phyloP scores from a whole-genome alignment of 2,329 filamentous ascomycete genomes.

The Rhexocercosporidium sp. region DNA sequence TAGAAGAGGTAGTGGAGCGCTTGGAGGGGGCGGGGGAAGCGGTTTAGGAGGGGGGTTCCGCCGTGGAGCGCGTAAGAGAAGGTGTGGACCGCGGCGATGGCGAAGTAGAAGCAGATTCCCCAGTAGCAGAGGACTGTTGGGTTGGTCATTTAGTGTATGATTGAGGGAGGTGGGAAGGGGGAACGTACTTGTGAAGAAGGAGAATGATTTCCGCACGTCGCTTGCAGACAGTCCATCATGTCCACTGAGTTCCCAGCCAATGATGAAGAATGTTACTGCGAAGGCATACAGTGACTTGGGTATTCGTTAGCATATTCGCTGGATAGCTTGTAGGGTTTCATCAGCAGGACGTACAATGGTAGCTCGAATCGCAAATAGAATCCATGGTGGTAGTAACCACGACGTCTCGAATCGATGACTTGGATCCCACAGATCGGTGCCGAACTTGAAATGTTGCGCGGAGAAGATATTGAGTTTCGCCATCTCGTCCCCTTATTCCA shows the following conservation, averaged over 20 bases:
- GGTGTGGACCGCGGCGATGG: conserved; percentile 71
- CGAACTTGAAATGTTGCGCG: conserved; percentile 29
- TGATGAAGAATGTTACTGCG: conserved; percentile 69
- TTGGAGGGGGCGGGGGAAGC: conserved; percentile 65
- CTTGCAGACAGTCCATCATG: conserved; percentile 28
- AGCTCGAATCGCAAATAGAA: conserved; percentile 63
- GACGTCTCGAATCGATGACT: conserved; percentile 77
- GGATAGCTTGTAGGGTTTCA: conserved; percentile 8
- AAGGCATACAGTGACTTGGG: conserved; percentile 70
- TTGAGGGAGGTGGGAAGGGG: neutral
- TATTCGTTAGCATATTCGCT: conserved; percentile 17
- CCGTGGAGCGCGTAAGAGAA: conserved; percentile 64
- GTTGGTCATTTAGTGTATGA: neutral
- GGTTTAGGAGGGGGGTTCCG: conserved; percentile 61
- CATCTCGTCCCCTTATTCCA: conserved; percentile 8
- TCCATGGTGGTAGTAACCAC: conserved; percentile 73
- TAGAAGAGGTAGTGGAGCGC: conserved; percentile 69
- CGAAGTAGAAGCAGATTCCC: conserved; percentile 81
- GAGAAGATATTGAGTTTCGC: conserved; percentile 10
- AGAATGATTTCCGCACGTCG: conserved; percentile 64
- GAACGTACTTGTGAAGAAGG: conserved; percentile 73
- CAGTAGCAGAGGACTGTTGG: conserved; percentile 65
- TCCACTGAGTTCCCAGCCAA: conserved; percentile 68
- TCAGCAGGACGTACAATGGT: conserved; percentile 52
- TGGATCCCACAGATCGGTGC: conserved; percentile 41